phyloP scores from a whole-genome alignment of 2,329 filamentous ascomycete species.

The Aspergillus phoenicis region DNA sequence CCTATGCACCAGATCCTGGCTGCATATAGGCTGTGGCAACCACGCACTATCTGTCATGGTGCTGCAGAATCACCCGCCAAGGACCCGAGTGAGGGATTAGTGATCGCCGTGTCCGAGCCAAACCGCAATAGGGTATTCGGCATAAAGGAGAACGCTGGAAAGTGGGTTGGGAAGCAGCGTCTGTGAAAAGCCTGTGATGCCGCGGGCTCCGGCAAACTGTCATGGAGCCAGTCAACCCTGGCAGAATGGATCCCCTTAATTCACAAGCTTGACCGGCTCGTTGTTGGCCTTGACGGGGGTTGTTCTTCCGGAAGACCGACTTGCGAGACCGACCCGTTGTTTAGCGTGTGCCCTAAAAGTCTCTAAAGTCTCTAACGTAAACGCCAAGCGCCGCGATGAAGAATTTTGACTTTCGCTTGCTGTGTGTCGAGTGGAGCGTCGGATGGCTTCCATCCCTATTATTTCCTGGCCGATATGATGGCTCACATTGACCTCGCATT shows the following conservation, averaged over 20 bases:
- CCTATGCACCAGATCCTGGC: neutral
- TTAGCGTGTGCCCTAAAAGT: constrained; percentile 1
- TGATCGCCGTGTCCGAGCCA: neutral
- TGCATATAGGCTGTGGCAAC: neutral
- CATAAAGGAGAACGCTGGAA: neutral
- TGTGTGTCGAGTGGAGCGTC: neutral
- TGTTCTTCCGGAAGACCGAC: neutral
- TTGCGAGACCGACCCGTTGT: neutral
- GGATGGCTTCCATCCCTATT: neutral
- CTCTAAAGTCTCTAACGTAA: neutral
- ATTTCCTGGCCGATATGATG: neutral
- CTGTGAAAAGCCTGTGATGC: too few species aligned
- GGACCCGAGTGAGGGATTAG: neutral
- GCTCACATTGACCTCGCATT: neutral
- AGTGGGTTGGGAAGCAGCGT: neutral
- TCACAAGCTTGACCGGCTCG: neutral
- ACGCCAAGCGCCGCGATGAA: constrained; percentile 1
- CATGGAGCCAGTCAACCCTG: too few species aligned
- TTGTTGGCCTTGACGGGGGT: neutral
- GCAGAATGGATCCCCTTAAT: neutral
- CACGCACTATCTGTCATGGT: neutral
- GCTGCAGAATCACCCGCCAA: neutral
- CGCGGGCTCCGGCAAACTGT: too few species aligned
- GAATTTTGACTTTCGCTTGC: constrained; percentile 8
- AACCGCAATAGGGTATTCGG: neutral